Evolutionary conservation across 139 green algal species (phyloP).

Genomic region (Diplosphaera chodatii): DNA sequence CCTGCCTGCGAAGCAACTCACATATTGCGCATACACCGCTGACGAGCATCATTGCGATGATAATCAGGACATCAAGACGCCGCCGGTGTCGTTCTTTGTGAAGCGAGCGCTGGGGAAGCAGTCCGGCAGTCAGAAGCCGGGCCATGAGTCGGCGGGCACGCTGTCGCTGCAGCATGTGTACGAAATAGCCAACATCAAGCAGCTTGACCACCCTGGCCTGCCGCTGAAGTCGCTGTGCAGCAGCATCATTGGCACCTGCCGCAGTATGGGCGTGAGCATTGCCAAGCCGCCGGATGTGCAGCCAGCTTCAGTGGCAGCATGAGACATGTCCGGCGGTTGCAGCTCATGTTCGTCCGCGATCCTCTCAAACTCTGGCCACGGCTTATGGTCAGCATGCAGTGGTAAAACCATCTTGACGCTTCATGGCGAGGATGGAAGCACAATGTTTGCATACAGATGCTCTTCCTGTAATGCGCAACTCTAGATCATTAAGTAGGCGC

Average conservation of each 20-base stretch:
- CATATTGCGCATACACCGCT: too few relatives aligned
- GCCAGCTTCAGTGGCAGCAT: not conserved
- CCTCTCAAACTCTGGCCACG: too few relatives aligned
- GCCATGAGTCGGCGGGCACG: slow-evolving; percentile 63
- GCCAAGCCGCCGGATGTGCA: slow-evolving; percentile 4
- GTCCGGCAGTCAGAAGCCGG: slow-evolving; percentile 56
- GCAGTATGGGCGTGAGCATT: slow-evolving; percentile 87
- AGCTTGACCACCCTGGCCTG: slow-evolving; percentile 64
- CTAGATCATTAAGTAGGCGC: too few relatives aligned
- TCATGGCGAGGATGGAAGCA: too few relatives aligned
- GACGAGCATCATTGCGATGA: too few relatives aligned
- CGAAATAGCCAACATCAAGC: slow-evolving; percentile 86
- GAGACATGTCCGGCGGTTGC: too few relatives aligned
- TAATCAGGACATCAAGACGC: slow-evolving; percentile 64
- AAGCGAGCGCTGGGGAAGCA: slow-evolving; percentile 73
- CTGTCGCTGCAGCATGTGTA: slow-evolving; percentile 92
- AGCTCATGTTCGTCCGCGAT: too few relatives aligned
- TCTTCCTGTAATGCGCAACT: too few relatives aligned
- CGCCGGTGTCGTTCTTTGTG: slow-evolving; percentile 82
- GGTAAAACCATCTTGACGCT: too few relatives aligned
- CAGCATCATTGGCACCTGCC: slow-evolving; percentile 69
- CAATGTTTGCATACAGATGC: too few relatives aligned
- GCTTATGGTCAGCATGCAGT: too few relatives aligned
- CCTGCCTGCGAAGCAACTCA: too few relatives aligned
- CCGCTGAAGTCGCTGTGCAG: slow-evolving; percentile 66